These are phyloP conservation scores for Colletotrichum melonis DNA, from an alignment of 2,329 filamentous ascomycete species.

Conservation along the genomic window DNA sequence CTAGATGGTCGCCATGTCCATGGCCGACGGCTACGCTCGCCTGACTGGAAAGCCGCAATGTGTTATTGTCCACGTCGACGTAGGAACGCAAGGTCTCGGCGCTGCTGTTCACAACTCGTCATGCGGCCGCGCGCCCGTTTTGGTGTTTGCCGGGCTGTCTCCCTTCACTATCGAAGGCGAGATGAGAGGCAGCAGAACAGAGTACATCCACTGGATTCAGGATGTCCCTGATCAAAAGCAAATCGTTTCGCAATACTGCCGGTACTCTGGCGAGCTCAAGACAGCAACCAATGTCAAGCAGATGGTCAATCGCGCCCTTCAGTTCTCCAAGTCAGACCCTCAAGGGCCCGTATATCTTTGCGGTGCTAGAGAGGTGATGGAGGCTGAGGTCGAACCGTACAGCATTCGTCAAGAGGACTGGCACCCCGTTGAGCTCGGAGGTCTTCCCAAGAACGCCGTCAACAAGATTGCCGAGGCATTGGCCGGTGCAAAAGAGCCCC, in stretches of 20 bases:
- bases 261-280: conserved; percentile 82
- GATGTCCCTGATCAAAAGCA: conserved; percentile 80
- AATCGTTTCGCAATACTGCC: conserved; percentile 82
- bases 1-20: conserved; percentile 81
- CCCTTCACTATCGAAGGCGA: conserved; percentile 80
- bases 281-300: conserved; percentile 84
- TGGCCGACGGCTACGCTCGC: conserved; percentile 80
- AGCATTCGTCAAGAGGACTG: conserved; percentile 75
- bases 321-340: conserved; percentile 79
- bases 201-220: conserved; percentile 85
- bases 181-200: conserved; percentile 75
- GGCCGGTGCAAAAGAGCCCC: conserved; percentile 71
- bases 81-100: conserved; percentile 78
- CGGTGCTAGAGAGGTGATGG: conserved; percentile 81
- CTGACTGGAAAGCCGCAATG: conserved; percentile 75
- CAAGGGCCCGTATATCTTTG: conserved; percentile 80
- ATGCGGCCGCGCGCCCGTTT: conserved; percentile 74
- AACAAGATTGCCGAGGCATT: conserved; percentile 72
- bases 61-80: conserved; percentile 80
- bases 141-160: conserved; percentile 79
- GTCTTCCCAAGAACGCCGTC: conserved; percentile 62
- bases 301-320: conserved; percentile 81
- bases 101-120: conserved; percentile 80
- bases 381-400: conserved; percentile 83
- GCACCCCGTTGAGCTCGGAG: conserved; percentile 77